Base-by-base conservation (phyloP, 2,329 filamentous ascomycete genomes). In the Aspergillus tamarii region DNA sequence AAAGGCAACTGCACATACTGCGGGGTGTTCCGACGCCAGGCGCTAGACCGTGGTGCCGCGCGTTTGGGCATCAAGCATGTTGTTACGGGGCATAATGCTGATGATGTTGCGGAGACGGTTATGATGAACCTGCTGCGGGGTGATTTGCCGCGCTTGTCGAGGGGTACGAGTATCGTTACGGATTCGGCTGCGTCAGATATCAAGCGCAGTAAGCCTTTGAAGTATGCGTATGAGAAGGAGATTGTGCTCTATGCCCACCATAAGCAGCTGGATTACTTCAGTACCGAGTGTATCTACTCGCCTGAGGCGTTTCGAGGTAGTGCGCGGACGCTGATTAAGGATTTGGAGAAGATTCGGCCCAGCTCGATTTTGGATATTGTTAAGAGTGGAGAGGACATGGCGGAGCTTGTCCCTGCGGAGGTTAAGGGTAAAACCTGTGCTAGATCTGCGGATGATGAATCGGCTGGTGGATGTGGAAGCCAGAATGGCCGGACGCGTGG, bases 1-100 rank as follows among this genome's bases (percentile, higher is more conserved):
- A 98, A 97, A 78, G 94, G 94, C 34, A 99, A 99, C 79, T 99
- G 95, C 84, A 99, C 96, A 34, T 99, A 99, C 74, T 99, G 95
- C 74, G 95, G 95, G 16, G 95, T 99, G 21, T 99, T 99, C 76
- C 86, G 95, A 60, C 87, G 96, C 63, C 95, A 99, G 81, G 95
- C 95, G 1, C 84, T 99, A 39, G 95, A 99, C 77, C 88, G 95
- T 10, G 95, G 95, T 21, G 93, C 95, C 6, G 94, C 93, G 71
- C 89, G 91, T 77, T 81, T 99, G 62, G 90, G 88, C 0, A 96
- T 99, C 72, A 89, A 88, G 71, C 95, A 99, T 79, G 94, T 99
- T 6, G 93, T 99, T 21, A 99, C 95, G 0, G 95, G 95, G 2
- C 95, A 99, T 78, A 99, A 99, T 75, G 95, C 95, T 1, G 95